Conservation (phyloP, 1,284 basidiomycete genomes). For the Cryptococcus sp. region DNA sequence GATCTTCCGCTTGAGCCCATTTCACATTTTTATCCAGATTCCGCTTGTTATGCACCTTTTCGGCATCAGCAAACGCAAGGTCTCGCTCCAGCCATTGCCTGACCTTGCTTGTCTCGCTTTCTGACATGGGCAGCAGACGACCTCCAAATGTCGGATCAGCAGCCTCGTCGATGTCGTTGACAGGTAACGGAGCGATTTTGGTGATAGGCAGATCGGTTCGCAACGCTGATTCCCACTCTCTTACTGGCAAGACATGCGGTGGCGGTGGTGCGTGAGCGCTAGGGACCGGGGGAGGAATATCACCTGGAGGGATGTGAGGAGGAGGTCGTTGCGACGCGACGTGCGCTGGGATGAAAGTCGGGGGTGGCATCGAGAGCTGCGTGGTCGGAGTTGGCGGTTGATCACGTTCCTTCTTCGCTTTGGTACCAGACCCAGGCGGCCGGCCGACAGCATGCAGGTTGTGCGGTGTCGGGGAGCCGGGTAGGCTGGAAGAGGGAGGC, state of each 20-base stretch:
- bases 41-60: constrained; percentile 44
- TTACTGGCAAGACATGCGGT: constrained; percentile 47
- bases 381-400: background rate
- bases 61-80: constrained; percentile 54
- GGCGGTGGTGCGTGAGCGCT: constrained; percentile 25
- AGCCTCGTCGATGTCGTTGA: constrained; percentile 51
- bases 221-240: constrained; percentile 50
- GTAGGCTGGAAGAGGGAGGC: constrained; percentile 12
- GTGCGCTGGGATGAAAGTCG: constrained; percentile 38
- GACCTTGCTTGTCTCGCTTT: constrained; percentile 57
- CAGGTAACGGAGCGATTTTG: constrained; percentile 64
- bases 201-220: constrained; percentile 66
- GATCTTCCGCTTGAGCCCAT: constrained; percentile 57
- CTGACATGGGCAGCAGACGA: constrained; percentile 61
- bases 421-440: background rate
- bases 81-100: constrained; percentile 61
- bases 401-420: background rate
- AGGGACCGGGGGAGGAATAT: constrained; percentile 36
- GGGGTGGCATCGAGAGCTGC: constrained; percentile 40
- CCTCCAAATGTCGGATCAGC: constrained; percentile 57
- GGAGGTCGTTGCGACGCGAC: constrained; percentile 16
- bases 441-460: background rate
- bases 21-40: constrained; percentile 39
- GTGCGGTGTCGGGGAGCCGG: constrained; percentile 14
- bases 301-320: constrained; percentile 14